Conservation (phyloP, 106 monocot genomes). For the Dioscorea dumetorum region DNA sequence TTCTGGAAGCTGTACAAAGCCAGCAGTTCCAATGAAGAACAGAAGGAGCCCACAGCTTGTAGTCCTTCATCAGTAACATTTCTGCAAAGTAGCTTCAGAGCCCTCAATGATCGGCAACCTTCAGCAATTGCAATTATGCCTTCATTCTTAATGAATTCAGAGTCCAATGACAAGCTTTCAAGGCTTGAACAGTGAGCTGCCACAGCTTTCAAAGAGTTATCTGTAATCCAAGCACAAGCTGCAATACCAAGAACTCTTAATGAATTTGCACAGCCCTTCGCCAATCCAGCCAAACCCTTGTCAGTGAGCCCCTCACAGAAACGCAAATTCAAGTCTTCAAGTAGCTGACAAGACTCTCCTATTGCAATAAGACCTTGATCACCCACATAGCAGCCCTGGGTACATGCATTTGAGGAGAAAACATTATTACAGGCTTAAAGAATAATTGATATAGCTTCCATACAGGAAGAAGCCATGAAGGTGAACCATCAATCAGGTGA, state of each 20-base stretch:
- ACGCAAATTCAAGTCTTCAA: constrained; percentile 68
- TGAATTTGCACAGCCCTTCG: constrained; percentile 46
- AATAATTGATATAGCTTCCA: too few species aligned
- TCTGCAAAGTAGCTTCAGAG: constrained; percentile 69
- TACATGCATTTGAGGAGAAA: neutral
- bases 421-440: too few species aligned
- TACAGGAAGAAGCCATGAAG: too few species aligned
- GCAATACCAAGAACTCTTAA: constrained; percentile 64
- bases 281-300: constrained; percentile 55
- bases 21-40: constrained; percentile 63
- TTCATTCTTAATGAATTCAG: constrained; percentile 59
- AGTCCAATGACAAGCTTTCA: constrained; percentile 69
- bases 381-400: constrained; percentile 91
- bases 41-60: constrained; percentile 62
- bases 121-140: constrained; percentile 62
- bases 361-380: constrained; percentile 79
- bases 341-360: constrained; percentile 66
- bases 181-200: constrained; percentile 62
- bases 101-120: constrained; percentile 61
- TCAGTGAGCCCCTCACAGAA: constrained; percentile 88
- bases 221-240: constrained; percentile 83
- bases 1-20: constrained; percentile 76
- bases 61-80: constrained; percentile 78
- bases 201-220: constrained; percentile 64
- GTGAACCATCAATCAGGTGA: too few species aligned